These are phyloP conservation scores for Scheffersomyces lignosus DNA, from an alignment of 805 yeast species.

Conservation along the genomic window DNA sequence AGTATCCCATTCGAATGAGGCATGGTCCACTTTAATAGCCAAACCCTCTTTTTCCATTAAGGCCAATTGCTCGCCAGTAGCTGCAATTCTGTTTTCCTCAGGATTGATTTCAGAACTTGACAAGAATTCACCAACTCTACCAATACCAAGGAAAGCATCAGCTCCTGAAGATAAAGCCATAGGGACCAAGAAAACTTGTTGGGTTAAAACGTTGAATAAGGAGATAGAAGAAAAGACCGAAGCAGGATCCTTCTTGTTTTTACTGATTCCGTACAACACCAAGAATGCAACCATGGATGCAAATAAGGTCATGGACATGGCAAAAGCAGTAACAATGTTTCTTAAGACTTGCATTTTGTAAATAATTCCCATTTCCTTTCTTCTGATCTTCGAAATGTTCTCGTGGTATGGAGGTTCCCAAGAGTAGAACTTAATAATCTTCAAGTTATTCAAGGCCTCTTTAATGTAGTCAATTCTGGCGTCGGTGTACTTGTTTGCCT, in stretches of 20 bases:
- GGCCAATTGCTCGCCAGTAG: conserved; percentile 17
- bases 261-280: conserved; percentile 34
- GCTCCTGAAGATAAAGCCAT: conserved; percentile 66
- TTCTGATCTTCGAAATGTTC: conserved; percentile 55
- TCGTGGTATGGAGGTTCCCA: conserved; percentile 84
- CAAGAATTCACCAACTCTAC: conserved; percentile 55
- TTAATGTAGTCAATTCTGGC: conserved; percentile 71
- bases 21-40: conserved; percentile 54
- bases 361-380: conserved; percentile 60
- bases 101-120: conserved; percentile 43
- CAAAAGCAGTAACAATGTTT: conserved; percentile 60
- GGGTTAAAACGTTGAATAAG: conserved; percentile 60
- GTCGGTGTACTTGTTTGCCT: conserved; percentile 70
- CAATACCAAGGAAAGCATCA: conserved; percentile 64
- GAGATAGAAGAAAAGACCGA: conserved; percentile 69
- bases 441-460: conserved; percentile 76
- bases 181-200: conserved; percentile 68
- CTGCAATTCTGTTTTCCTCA: conserved; percentile 28
- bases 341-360: conserved; percentile 64
- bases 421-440: conserved; percentile 81
- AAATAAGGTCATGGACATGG: conserved; percentile 65
- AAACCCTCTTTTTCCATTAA: conserved; percentile 26
- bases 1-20: conserved; percentile 66
- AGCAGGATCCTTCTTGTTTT: conserved; percentile 50
- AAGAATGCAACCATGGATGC: conserved; percentile 62